phyloP scores from a whole-genome alignment of 177 flowering plant genomes.

The Vitis hybrid region DNA sequence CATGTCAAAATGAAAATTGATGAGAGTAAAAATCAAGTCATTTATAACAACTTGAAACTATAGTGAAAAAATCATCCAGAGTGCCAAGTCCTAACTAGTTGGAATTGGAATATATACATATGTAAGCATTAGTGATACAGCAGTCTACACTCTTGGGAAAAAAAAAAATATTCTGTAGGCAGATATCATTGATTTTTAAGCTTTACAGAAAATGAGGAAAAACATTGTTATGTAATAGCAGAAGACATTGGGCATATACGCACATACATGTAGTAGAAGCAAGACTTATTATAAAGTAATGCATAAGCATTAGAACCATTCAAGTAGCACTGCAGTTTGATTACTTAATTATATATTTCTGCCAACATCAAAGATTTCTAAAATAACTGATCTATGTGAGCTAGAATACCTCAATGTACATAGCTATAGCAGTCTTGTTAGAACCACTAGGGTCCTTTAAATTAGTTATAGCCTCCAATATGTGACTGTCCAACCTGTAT shows the following conservation, averaged over 20 bases:
- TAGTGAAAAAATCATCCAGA: not conserved
- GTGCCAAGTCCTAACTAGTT: not conserved
- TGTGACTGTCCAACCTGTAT: slow-evolving; percentile 70
- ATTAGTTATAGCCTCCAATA: slow-evolving; percentile 70
- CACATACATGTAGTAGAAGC: too few species aligned
- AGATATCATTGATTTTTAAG: not conserved
- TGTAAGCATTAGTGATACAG: not conserved
- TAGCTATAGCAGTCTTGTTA: slow-evolving; percentile 65
- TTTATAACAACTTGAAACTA: slow-evolving; percentile 3
- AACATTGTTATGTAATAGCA: not conserved
- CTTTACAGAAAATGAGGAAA: not conserved
- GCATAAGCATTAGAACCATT: not conserved
- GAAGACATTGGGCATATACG: not conserved
- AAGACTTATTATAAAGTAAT: not conserved
- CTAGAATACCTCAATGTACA: slow-evolving; percentile 65
- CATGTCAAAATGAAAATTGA: not conserved
- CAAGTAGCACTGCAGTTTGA: slow-evolving; percentile 6
- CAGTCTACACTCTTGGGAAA: not conserved
- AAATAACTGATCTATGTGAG: not conserved
- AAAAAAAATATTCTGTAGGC: not conserved
- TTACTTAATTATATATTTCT: slow-evolving; percentile 3
- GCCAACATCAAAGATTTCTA: not conserved
- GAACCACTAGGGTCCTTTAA: slow-evolving; percentile 88
- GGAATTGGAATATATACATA: not conserved
- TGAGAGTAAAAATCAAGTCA: not conserved